Evolutionary conservation across 2,329 filamentous ascomycete genomes (phyloP).

Genomic region (Dothideomycetes sp.): DNA sequence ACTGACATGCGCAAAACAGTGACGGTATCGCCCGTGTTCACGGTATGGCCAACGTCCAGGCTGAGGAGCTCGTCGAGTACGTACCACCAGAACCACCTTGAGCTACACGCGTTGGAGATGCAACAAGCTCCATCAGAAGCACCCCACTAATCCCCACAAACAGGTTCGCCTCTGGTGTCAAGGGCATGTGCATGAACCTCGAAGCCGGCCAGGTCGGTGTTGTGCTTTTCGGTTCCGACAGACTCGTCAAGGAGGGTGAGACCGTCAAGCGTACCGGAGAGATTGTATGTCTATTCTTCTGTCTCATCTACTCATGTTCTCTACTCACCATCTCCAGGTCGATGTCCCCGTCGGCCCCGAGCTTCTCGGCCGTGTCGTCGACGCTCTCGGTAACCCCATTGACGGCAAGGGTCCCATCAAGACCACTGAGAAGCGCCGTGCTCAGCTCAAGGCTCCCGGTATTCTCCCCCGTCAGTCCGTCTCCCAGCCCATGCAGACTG

Average conservation of each 20-base stretch:
- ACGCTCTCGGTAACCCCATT: slow-evolving; percentile 97
- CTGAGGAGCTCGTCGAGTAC: slow-evolving; percentile 99
- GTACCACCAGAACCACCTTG: slow-evolving; percentile 30
- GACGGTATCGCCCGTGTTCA: slow-evolving; percentile 99
- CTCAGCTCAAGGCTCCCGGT: slow-evolving; percentile 96
- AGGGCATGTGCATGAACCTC: slow-evolving; percentile 99
- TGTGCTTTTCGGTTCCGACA: slow-evolving; percentile 99
- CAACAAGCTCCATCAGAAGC: neutral
- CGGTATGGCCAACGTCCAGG: slow-evolving; percentile 99
- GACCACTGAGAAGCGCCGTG: slow-evolving; percentile 83
- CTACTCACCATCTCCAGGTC: slow-evolving; percentile 47
- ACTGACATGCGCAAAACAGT: slow-evolving; percentile 46
- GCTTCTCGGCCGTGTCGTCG: slow-evolving; percentile 94
- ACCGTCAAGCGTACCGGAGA: slow-evolving; percentile 98
- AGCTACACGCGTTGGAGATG: neutral
- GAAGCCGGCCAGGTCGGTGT: slow-evolving; percentile 99
- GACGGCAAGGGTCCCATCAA: slow-evolving; percentile 98
- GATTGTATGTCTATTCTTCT: slow-evolving; percentile 69
- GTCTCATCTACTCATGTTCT: no score
- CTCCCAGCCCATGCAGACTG: slow-evolving; percentile 98
- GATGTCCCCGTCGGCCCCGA: slow-evolving; percentile 89
- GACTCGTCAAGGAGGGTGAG: slow-evolving; percentile 99
- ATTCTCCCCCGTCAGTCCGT: slow-evolving; percentile 96
- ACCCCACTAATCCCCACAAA: neutral
- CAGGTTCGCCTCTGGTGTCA: slow-evolving; percentile 98